Base-by-base conservation (phyloP, 352 stramenopile genomes). In the Globisporangium ultimum region DNA sequence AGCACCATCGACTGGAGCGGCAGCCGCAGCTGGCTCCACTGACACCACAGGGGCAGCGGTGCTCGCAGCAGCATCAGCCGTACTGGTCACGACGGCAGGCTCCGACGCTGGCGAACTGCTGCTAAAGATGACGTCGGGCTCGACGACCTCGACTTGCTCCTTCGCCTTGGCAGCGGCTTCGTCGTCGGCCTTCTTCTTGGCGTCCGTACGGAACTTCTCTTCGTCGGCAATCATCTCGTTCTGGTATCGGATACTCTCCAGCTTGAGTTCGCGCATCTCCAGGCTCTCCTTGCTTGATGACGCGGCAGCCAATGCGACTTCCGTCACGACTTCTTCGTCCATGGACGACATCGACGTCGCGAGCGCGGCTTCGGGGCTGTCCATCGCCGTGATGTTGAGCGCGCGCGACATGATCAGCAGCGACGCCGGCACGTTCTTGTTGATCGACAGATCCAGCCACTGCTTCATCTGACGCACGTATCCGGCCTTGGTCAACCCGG, bases 361-460 rank as follows among this genome's bases (percentile, higher is more conserved):
- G 32, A 96, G 72, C n/a, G 87, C 85, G 36, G 82, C 83, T 61
- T 95, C 87, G 17, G 90, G 72, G 64, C 88, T 93, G 60, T 93
- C 82, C 47, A 80, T 68, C 18, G 80, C 79, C 45, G 87, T 94
- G 67, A 99, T 90, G 69, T 98, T 98, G 65, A 99, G 98, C 22
- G 93, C 97, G 41, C 97, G 85, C 51, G 93, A 99, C 91, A 99
- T 97, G 63, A 99, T 99, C 43, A 99, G 81, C 56, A 99, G 81
- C 38, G 92, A 98, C 59, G 98, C 96, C n/a, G 97, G 97, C 12
- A 99, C 96, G 76, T 98, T 96, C 71, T 98, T 98, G 70, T 98
- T 97, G 49, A 98, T 98, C 55, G 90, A 98, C 52, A 99, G 74
- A 56, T 99, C 96, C 1, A 99, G 76, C 97, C 97, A 99, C 68